Conservation (phyloP, 2,329 filamentous ascomycete species). For the Mycosphaerella arachidis region DNA sequence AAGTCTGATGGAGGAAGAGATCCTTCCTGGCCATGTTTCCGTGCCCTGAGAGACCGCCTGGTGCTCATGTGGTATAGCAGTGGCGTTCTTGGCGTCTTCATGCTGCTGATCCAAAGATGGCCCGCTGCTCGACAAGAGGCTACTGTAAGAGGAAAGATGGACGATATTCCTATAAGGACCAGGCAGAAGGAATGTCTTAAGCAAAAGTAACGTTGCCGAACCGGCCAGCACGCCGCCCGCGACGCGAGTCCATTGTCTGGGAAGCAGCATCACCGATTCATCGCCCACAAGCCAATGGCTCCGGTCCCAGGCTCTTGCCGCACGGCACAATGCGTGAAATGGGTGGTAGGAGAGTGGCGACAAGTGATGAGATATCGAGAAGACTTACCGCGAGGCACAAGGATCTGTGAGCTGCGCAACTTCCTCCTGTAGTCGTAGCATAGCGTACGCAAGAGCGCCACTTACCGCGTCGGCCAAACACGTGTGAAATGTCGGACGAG, state of each 20-base stretch:
- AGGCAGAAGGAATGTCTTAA: background rate
- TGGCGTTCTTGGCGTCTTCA: too few relatives aligned
- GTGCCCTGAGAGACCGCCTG: too few relatives aligned
- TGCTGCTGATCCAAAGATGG: too few relatives aligned
- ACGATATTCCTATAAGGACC: background rate
- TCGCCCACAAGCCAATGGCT: background rate
- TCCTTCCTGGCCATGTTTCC: too few relatives aligned
- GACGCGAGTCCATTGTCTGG: constrained; percentile 13
- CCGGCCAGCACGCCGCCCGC: constrained; percentile 4
- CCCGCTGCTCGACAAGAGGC: background rate
- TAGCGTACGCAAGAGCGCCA: background rate
- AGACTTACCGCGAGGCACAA: background rate
- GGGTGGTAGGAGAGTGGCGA: background rate
- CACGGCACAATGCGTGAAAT: background rate
- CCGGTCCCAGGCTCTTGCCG: background rate
- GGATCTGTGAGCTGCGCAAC: background rate
- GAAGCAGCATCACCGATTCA: constrained; percentile 4
- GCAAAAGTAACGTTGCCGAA: background rate
- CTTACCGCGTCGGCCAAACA: background rate
- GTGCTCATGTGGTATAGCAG: too few relatives aligned
- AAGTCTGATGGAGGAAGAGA: too few relatives aligned
- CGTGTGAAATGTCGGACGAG: background rate
- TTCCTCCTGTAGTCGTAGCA: background rate
- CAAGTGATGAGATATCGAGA: too few relatives aligned
- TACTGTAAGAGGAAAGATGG: background rate